These are phyloP conservation scores for Zygoascus tannicola DNA, from an alignment of 805 yeast genomes.

Conservation along the genomic window DNA sequence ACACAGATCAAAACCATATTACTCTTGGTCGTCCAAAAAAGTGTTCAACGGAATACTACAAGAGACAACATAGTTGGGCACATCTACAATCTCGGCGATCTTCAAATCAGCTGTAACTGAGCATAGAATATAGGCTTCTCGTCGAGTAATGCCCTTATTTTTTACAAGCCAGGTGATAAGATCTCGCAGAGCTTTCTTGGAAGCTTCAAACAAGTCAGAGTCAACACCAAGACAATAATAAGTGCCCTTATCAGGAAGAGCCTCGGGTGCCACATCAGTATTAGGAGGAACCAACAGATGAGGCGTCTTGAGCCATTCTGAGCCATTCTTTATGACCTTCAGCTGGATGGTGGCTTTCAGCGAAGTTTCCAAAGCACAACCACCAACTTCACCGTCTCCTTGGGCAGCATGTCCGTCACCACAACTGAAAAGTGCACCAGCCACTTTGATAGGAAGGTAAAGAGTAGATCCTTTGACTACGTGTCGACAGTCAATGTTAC, in stretches of 20 bases:
- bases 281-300: conserved; percentile 7
- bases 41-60: conserved; percentile 8
- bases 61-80: conserved; percentile 11
- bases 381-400: conserved; percentile 13
- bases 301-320: conserved; percentile 7
- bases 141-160: conserved; percentile 2
- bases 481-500: conserved; percentile 10
- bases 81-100: conserved; percentile 11
- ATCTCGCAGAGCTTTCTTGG: conserved; percentile 7
- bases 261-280: neutral
- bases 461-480: conserved; percentile 7
- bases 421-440: conserved; percentile 11
- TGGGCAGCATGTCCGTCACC: conserved; percentile 14
- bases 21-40: conserved; percentile 3
- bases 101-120: conserved; percentile 11
- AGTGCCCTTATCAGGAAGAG: conserved; percentile 7
- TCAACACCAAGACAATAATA: conserved; percentile 10
- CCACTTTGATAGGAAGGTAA: conserved; percentile 9
- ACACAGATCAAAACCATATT: too few species aligned
- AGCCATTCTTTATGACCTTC: conserved; percentile 6
- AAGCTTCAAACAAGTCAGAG: conserved; percentile 7
- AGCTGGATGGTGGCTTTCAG: conserved; percentile 9
- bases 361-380: conserved; percentile 10
- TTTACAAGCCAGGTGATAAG: conserved; percentile 7
- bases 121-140: conserved; percentile 10